Conservation (phyloP, 129 eudicot species). For the Ambrosia trifida region DNA sequence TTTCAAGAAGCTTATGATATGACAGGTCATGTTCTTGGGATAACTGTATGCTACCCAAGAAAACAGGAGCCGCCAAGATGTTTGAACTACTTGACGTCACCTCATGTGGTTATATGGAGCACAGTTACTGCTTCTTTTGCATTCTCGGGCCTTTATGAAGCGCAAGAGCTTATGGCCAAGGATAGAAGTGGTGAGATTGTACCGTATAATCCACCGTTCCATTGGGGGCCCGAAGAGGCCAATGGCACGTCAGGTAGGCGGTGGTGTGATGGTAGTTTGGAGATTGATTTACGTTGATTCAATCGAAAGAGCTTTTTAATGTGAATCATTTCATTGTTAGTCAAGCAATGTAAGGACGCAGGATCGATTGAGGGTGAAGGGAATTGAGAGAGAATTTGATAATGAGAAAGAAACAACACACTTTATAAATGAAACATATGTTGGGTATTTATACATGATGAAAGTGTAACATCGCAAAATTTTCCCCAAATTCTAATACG, state of each 20-base stretch:
- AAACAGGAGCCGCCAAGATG: slow-evolving; percentile 96
- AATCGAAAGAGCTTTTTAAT: slow-evolving; percentile 88
- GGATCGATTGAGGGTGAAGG: too few species aligned
- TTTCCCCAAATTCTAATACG: too few species aligned
- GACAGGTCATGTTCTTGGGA: slow-evolving; percentile 93
- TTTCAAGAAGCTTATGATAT: slow-evolving; percentile 96
- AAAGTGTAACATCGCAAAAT: too few species aligned
- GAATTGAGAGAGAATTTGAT: too few species aligned
- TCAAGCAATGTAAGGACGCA: too few species aligned
- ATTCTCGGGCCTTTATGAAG: slow-evolving; percentile 96
- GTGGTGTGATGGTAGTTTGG: slow-evolving; percentile 99
- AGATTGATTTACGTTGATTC: slow-evolving; percentile 92
- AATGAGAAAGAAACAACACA: too few species aligned
- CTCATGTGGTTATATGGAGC: slow-evolving; percentile 95
- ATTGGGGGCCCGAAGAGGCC: slow-evolving; percentile 71
- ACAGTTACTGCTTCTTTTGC: slow-evolving; percentile 99
- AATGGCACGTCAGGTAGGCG: slow-evolving; percentile 60
- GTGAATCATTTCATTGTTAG: slow-evolving; percentile 95
- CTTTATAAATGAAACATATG: too few species aligned
- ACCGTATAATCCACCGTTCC: slow-evolving; percentile 94
- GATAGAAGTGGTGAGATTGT: slow-evolving; percentile 87
- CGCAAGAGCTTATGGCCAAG: slow-evolving; percentile 95
- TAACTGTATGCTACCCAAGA: slow-evolving; percentile 92
- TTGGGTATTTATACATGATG: too few species aligned
- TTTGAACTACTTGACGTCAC: slow-evolving; percentile 89